Conservation (phyloP, 352 stramenopile genomes). For the Hyaloperonospora brassicae region DNA sequence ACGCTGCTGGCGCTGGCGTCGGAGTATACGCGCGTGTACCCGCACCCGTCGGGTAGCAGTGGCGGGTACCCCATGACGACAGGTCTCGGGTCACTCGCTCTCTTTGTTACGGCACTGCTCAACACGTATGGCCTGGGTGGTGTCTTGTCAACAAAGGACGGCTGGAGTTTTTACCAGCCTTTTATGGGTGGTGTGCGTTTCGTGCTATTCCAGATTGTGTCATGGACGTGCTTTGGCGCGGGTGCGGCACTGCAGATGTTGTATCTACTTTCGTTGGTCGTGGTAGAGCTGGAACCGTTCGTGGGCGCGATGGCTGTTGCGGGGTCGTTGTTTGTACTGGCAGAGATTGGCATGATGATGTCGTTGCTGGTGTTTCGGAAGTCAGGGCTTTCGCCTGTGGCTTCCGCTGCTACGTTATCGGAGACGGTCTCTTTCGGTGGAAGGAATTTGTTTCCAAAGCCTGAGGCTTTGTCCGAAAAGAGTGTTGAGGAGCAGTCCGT, state of each 20-base stretch:
- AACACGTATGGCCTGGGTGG: constrained; percentile 81
- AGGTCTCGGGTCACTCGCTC: constrained; percentile 48
- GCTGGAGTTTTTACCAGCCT: constrained; percentile 80
- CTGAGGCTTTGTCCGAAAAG: neutral
- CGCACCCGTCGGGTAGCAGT: constrained; percentile 26
- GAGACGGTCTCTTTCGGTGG: neutral
- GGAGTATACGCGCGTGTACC: constrained; percentile 45
- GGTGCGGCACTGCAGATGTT: constrained; percentile 61
- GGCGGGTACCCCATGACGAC: constrained; percentile 45
- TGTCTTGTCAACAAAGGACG: constrained; percentile 58
- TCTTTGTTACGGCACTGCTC: constrained; percentile 69
- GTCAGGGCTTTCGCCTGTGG: constrained; percentile 3
- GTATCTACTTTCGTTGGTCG: constrained; percentile 69
- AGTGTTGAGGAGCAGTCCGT: neutral
- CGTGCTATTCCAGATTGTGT: constrained; percentile 66
- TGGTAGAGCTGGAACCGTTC: constrained; percentile 75
- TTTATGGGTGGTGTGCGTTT: constrained; percentile 71
- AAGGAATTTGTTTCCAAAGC: neutral
- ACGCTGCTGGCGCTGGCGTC: constrained; percentile 50
- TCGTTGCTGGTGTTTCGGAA: constrained; percentile 62
- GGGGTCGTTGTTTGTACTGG: constrained; percentile 50
- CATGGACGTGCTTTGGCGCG: constrained; percentile 70
- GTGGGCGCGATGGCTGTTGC: constrained; percentile 63
- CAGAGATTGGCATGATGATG: constrained; percentile 78
- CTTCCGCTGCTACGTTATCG: neutral